Base-by-base conservation (phyloP, 2,329 filamentous ascomycete species). In the Fusarium annulatum region DNA sequence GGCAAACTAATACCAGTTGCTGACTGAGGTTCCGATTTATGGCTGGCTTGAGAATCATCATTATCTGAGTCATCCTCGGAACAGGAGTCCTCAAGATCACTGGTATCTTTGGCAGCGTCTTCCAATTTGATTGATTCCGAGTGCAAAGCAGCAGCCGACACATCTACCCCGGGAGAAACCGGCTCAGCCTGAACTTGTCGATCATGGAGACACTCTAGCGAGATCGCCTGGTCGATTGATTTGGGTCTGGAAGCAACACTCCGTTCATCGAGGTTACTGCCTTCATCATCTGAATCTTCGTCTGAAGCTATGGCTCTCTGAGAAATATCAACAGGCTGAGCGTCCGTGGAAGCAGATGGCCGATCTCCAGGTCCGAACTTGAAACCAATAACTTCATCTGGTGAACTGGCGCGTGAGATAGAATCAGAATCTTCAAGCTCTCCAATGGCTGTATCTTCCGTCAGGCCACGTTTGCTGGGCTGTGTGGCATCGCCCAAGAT, bases 41-140 rank as follows among this genome's bases (percentile, higher is more conserved):
- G 36, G 21, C 28, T 39, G 36, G 43, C 43, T 39, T 33, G 45
- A 34, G 49, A 42, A 28, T 52, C 23, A n/a, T 51, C 55, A 23
- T 53, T 67, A 43, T 67, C 67, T 39, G 34, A 61, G 19, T 61
- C 60, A 23, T 52, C 46, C 21, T 72, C 69, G 15, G 51, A 42
- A 45, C 43, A 23, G 19, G 23, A 38, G 42, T 67, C 60, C 19
- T 53, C 43, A 34, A 51, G 46, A 18, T 56, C 28, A 58, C n/a
- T 52, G 19, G n/a, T n/a, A 26, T 67, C 55, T 23, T 60, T 59
- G n/a, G 7, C 41, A 30, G 26, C 26, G 38, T 52, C 62, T 12
- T 30, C 38, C n/a, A 39, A 36, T 28, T 62, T 30, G 18, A 56
- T 26, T 28, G 60, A 38, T 28, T 57, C 42, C 16, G 42, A 21